These are phyloP conservation scores for Pythium volutum DNA, from an alignment of 352 stramenopile genomes.

Conservation along the genomic window DNA sequence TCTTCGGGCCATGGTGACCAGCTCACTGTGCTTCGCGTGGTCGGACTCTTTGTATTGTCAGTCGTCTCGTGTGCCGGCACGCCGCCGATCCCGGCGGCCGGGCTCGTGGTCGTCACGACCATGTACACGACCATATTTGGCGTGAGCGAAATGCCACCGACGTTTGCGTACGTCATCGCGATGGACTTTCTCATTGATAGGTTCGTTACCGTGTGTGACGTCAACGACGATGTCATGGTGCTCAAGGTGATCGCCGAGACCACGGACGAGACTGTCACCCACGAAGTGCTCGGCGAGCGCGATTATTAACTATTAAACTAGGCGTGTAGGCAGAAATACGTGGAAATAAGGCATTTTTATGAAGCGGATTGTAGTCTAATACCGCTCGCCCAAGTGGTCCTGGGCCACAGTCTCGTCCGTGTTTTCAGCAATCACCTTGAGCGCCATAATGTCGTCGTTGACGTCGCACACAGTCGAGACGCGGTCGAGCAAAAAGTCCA, in stretches of 20 bases:
- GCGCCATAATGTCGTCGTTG: conserved; percentile 28
- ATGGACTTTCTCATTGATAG: conserved; percentile 62
- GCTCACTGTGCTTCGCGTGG: conserved; percentile 40
- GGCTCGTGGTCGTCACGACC: conserved; percentile 22
- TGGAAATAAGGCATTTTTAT: not conserved
- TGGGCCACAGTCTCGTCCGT: conserved; percentile 14
- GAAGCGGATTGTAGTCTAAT: not conserved
- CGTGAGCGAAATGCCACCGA: conserved; percentile 23
- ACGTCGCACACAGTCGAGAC: conserved; percentile 66
- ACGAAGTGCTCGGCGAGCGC: conserved; percentile 33
- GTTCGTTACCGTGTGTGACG: conserved; percentile 59
- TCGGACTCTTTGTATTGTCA: conserved; percentile 56
- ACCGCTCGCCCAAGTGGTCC: conserved; percentile 33
- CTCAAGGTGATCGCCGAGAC: conserved; percentile 22
- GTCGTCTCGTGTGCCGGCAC: conserved; percentile 47
- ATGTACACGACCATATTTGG: conserved; percentile 18
- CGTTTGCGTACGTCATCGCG: conserved; percentile 34
- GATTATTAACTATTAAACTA: not conserved
- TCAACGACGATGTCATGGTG: conserved; percentile 35
- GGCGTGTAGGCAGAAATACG: too few relatives aligned
- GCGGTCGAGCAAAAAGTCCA: conserved; percentile 61
- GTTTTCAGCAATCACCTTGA: conserved; percentile 22
- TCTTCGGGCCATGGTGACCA: conserved; percentile 51
- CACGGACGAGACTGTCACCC: conserved; percentile 11
- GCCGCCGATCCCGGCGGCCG: conserved; percentile 46